Conservation (phyloP, 495 filamentous ascomycete genomes). For the Filosporella fistucella region DNA sequence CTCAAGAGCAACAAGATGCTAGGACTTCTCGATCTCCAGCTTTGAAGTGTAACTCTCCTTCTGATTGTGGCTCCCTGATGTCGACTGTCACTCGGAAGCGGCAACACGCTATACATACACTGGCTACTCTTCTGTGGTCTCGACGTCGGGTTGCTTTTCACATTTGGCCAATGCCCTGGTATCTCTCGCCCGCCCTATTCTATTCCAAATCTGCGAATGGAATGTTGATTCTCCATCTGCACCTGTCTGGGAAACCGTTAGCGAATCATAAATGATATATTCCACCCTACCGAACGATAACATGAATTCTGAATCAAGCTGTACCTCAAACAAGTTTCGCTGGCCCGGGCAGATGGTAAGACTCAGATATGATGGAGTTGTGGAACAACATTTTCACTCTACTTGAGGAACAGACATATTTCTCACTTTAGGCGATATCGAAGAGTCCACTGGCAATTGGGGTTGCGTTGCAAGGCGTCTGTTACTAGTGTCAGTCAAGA, state of each 20-base stretch:
- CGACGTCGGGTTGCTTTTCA: slow-evolving; percentile 14
- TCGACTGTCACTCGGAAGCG: slow-evolving; percentile 29
- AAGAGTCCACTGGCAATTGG: slow-evolving; percentile 33
- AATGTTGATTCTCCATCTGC: slow-evolving; percentile 31
- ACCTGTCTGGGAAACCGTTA: slow-evolving; percentile 51
- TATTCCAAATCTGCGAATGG: slow-evolving; percentile 36
- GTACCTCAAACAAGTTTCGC: slow-evolving; percentile 21
- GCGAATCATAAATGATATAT: slow-evolving; percentile 49
- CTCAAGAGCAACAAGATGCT: too few species aligned
- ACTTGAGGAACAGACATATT: slow-evolving; percentile 35
- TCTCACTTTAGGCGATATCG: slow-evolving; percentile 29
- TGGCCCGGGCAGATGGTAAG: slow-evolving; percentile 25
- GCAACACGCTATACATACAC: slow-evolving; percentile 33
- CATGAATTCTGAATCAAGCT: slow-evolving; percentile 20
- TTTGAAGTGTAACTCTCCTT: too few species aligned
- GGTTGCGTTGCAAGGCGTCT: slow-evolving; percentile 35
- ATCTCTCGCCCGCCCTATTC: slow-evolving; percentile 26
- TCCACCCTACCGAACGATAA: slow-evolving; percentile 10
- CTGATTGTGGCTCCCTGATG: slow-evolving; percentile 12
- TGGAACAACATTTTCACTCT: slow-evolving; percentile 53
- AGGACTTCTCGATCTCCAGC: too few species aligned
- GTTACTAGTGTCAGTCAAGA: slow-evolving; percentile 27
- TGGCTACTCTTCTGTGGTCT: slow-evolving; percentile 29
- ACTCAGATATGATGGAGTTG: slow-evolving; percentile 67
- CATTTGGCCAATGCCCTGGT: slow-evolving; percentile 29